Conservation (phyloP, 306 rosid species). For the Vachellia pachyceras region DNA sequence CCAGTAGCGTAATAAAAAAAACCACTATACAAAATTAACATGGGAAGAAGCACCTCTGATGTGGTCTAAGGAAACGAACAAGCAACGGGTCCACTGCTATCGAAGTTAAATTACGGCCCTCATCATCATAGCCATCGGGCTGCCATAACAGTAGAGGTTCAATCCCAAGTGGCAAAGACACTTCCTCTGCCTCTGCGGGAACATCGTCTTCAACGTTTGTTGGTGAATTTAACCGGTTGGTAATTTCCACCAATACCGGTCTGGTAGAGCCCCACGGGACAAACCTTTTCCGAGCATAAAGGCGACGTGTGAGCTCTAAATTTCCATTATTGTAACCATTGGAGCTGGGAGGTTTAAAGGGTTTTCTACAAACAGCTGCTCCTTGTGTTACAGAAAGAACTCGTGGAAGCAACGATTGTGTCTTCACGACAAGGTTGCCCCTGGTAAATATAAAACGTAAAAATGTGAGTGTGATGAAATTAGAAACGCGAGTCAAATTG, state of each 20-base stretch:
- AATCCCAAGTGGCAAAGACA: conserved; percentile 71
- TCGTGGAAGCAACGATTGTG: conserved; percentile 86
- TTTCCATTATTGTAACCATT: conserved; percentile 53
- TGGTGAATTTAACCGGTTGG: conserved; percentile 41
- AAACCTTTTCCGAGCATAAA: conserved; percentile 84
- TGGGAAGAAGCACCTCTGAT: conserved; percentile 70
- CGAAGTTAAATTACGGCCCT: conserved; percentile 43
- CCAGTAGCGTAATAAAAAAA: neutral
- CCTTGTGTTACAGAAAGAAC: conserved; percentile 76
- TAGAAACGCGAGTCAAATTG: neutral
- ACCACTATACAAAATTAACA: conserved; percentile 7
- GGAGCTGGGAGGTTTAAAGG: conserved; percentile 85
- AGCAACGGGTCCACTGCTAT: conserved; percentile 82
- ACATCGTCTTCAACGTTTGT: conserved; percentile 43
- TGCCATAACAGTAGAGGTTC: conserved; percentile 91
- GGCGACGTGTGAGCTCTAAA: conserved; percentile 74
- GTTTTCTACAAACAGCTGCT: conserved; percentile 78
- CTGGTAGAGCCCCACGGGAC: conserved; percentile 90
- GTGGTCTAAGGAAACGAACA: conserved; percentile 88
- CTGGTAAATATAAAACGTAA: conserved; percentile 29
- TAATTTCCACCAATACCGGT: conserved; percentile 48
- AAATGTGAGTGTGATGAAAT: neutral
- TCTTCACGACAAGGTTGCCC: conserved; percentile 76
- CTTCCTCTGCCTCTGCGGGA: conserved; percentile 42
- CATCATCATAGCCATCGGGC: conserved; percentile 55